Evolutionary conservation across 148 eudicot genomes (phyloP).

Genomic region (Selenicereus undatus): DNA sequence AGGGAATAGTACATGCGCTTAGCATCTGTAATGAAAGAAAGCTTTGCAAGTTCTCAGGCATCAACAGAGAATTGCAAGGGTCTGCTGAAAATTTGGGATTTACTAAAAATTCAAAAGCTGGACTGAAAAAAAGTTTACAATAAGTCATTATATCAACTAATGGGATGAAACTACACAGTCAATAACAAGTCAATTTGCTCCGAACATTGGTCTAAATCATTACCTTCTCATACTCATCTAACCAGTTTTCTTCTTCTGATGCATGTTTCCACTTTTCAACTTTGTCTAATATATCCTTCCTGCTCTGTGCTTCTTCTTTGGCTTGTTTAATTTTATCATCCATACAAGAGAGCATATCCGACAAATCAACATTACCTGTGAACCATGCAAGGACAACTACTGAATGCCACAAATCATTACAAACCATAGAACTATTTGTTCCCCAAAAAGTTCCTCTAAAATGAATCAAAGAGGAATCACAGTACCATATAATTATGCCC

Average conservation of each 20-base stretch:
- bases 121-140: neutral
- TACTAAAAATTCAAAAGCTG: neutral
- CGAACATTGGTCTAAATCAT: neutral
- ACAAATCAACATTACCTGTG: conserved; percentile 60
- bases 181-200: neutral
- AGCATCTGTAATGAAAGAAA: neutral
- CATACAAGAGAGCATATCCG: conserved; percentile 70
- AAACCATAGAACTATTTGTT: neutral
- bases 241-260: conserved; percentile 79
- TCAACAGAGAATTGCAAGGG: neutral
- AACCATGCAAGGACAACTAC: conserved; percentile 6
- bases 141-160: neutral
- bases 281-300: conserved; percentile 83
- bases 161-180: neutral
- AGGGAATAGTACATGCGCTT: neutral
- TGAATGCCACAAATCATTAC: neutral
- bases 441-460: neutral
- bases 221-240: conserved; percentile 86
- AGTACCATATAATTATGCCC: neutral
- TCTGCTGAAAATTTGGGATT: neutral
- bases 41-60: neutral
- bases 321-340: conserved; percentile 76
- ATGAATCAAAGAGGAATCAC: neutral
- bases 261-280: conserved; percentile 91
- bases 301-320: conserved; percentile 74